Evolutionary conservation across 2,329 filamentous ascomycete genomes (phyloP).

Genomic region (Ascochyta fabae): DNA sequence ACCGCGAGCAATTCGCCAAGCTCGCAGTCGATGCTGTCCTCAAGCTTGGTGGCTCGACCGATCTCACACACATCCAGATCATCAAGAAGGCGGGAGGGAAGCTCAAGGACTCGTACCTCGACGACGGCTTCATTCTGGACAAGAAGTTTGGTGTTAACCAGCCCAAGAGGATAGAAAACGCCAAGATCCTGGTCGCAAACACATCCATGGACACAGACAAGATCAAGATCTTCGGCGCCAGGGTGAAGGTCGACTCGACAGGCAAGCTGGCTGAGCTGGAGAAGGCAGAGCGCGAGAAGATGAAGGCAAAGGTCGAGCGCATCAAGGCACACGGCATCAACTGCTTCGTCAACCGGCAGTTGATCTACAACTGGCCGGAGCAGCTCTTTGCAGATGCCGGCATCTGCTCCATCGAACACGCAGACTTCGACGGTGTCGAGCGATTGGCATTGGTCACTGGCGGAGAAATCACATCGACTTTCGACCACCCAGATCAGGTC

Average conservation of each 20-base stretch:
- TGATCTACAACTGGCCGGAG: conserved; percentile 99
- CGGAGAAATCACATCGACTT: conserved; percentile 96
- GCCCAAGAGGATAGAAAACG: conserved; percentile 95
- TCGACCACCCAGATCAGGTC: conserved; percentile 96
- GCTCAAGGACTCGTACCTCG: conserved; percentile 94
- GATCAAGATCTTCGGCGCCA: conserved; percentile 98
- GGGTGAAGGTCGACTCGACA: conserved; percentile 95
- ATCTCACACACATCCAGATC: conserved; percentile 97
- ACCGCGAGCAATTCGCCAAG: conserved; percentile 87
- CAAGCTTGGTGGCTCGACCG: conserved; percentile 85
- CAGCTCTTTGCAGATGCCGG: conserved; percentile 97
- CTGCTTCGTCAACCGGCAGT: conserved; percentile 98
- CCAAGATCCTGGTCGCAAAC: conserved; percentile 97
- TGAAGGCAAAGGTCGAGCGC: conserved; percentile 98
- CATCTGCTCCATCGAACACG: conserved; percentile 98
- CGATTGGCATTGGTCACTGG: conserved; percentile 92
- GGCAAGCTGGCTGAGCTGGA: conserved; percentile 98
- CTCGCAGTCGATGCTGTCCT: conserved; percentile 92
- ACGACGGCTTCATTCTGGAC: conserved; percentile 97
- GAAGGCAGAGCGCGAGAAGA: conserved; percentile 98
- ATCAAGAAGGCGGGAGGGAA: conserved; percentile 99
- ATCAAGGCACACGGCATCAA: conserved; percentile 99
- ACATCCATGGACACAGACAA: conserved; percentile 99
- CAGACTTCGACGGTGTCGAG: conserved; percentile 98
- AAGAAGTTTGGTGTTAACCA: conserved; percentile 99